phyloP scores from a whole-genome alignment of 352 stramenopile species.

The Globisporangium barbulae region DNA sequence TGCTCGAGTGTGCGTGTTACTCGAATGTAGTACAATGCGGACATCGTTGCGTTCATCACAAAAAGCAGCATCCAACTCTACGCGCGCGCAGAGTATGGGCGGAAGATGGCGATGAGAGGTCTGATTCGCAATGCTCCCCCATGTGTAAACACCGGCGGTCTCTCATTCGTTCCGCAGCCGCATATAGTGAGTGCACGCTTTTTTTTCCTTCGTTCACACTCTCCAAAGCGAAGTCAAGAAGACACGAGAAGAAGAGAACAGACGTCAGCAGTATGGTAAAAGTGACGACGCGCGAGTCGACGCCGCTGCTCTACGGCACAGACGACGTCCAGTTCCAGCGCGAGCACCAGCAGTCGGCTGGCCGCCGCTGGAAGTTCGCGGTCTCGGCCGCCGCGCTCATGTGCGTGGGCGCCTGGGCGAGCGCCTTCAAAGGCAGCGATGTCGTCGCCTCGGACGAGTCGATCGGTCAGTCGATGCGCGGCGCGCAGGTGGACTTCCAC shows the following conservation, averaged over 20 bases:
- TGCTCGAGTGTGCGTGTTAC: neutral
- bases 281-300: conserved; percentile 23
- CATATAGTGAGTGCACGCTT: neutral
- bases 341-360: neutral
- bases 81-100: neutral
- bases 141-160: too few relatives aligned
- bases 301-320: conserved; percentile 32
- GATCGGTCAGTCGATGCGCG: conserved; percentile 3
- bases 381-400: conserved; percentile 21
- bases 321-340: conserved; percentile 18
- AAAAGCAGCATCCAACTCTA: neutral
- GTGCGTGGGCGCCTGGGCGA: conserved; percentile 24
- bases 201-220: neutral
- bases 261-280: neutral
- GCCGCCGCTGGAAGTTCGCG: conserved; percentile 10
- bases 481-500: conserved; percentile 5
- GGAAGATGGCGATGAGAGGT: conserved; percentile 1
- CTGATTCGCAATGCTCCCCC: conserved; percentile 2
- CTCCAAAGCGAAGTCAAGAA: neutral
- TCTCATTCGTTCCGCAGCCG: neutral
- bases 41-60: neutral
- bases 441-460: neutral
- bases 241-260: neutral
- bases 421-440: conserved; percentile 7
- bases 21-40: neutral